These are phyloP conservation scores for Metschnikowia similis DNA, from an alignment of 805 yeast species.

Conservation along the genomic window DNA sequence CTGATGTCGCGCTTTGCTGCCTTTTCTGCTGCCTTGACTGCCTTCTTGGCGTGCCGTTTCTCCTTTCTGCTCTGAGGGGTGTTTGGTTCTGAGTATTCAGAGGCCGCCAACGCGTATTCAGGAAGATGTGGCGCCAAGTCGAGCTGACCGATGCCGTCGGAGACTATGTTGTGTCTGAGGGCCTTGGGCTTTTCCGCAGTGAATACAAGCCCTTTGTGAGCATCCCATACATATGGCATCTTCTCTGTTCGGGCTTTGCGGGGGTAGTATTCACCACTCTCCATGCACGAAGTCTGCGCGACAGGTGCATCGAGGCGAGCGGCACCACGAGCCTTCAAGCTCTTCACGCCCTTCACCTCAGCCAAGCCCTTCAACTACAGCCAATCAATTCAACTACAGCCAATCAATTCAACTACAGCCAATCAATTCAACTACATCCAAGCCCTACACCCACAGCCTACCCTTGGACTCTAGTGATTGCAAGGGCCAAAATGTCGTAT, in stretches of 20 bases:
- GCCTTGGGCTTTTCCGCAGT: slow-evolving; percentile 4
- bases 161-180: neutral
- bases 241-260: neutral
- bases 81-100: neutral
- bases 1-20: neutral
- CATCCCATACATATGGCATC: slow-evolving; percentile 15
- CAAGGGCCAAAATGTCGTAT: neutral
- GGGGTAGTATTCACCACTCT: neutral
- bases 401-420: neutral
- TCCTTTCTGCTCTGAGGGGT: slow-evolving; percentile 9
- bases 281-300: slow-evolving; percentile 2
- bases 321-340: neutral
- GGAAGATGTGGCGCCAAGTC: slow-evolving; percentile 10
- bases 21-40: neutral
- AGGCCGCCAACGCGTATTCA: neutral
- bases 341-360: neutral
- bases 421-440: neutral
- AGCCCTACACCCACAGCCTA: neutral
- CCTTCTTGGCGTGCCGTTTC: slow-evolving; percentile 4
- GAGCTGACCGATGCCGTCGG: slow-evolving; percentile 14
- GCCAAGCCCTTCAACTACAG: neutral
- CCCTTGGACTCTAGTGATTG: neutral
- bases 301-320: neutral
- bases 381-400: neutral
- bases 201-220: slow-evolving; percentile 19